Conservation (phyloP, 495 filamentous ascomycete species). For the Filosporella fistucella region DNA sequence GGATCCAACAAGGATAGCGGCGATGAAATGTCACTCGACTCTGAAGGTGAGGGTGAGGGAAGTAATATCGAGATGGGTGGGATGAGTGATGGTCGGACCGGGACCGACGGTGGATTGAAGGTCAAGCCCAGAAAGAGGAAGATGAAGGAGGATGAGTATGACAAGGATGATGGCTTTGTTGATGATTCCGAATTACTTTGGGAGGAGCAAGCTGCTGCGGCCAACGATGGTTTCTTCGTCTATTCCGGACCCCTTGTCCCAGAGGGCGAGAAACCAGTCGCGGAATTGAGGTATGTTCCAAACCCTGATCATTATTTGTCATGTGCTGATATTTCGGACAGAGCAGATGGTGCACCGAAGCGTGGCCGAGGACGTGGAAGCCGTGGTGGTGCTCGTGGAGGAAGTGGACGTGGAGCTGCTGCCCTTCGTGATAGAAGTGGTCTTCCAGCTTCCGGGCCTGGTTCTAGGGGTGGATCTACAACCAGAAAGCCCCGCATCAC, state of each 20-base stretch:
- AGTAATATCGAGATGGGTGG: slow-evolving; percentile 73
- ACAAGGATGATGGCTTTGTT: slow-evolving; percentile 94
- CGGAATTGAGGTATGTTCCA: slow-evolving; percentile 43
- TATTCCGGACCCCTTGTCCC: slow-evolving; percentile 81
- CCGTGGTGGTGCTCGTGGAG: slow-evolving; percentile 48
- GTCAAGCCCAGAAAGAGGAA: slow-evolving; percentile 68
- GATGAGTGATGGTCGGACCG: slow-evolving; percentile 50
- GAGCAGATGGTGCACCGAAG: slow-evolving; percentile 71
- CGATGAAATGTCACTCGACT: slow-evolving; percentile 68
- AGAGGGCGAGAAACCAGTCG: slow-evolving; percentile 83
- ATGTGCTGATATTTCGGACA: slow-evolving; percentile 25
- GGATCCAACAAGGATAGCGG: slow-evolving; percentile 69
- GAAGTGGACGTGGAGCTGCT: slow-evolving; percentile 30
- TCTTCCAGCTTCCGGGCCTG: slow-evolving; percentile 48
- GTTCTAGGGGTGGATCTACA: slow-evolving; percentile 71
- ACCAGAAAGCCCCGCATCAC: slow-evolving; percentile 75
- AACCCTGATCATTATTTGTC: neutral
- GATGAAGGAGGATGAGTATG: slow-evolving; percentile 92
- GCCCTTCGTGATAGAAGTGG: slow-evolving; percentile 37
- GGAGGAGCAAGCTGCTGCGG: slow-evolving; percentile 92
- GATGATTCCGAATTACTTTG: slow-evolving; percentile 94
- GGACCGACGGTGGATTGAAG: slow-evolving; percentile 50
- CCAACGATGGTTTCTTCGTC: slow-evolving; percentile 88
- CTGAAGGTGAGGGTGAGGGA: slow-evolving; percentile 58
- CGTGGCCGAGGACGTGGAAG: slow-evolving; percentile 61